phyloP scores from a whole-genome alignment of 2,329 filamentous ascomycete genomes.

The Venturia oleaginea region DNA sequence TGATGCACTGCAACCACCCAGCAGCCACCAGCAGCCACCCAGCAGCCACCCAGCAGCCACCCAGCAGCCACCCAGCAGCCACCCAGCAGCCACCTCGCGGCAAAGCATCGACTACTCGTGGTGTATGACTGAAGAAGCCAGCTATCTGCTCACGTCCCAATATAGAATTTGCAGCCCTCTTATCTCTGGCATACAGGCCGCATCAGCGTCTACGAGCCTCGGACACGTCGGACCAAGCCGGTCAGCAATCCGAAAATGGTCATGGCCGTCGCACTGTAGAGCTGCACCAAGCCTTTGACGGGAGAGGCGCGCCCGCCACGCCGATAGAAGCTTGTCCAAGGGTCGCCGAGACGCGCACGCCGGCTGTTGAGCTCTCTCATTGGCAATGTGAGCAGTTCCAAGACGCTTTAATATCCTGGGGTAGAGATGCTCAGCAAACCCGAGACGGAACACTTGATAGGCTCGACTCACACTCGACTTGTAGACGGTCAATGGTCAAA shows the following conservation, averaged over 20 bases:
- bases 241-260: not conserved
- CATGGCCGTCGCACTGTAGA: not conserved
- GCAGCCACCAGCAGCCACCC: not conserved
- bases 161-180: not conserved
- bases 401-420: not conserved
- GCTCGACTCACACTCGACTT: not conserved
- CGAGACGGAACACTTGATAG: not conserved
- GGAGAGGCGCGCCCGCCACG: conserved; percentile 1
- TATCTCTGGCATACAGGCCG: not conserved
- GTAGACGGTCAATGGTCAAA: not conserved
- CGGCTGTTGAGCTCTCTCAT: not conserved
- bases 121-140: not conserved
- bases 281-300: not conserved
- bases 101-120: not conserved
- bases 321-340: not conserved
- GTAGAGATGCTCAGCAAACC: not conserved
- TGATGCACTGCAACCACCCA: not conserved
- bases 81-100: too few species aligned
- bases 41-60: too few species aligned
- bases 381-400: not conserved
- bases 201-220: not conserved
- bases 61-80: too few species aligned
- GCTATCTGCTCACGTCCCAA: not conserved
- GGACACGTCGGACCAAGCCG: not conserved
- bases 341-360: not conserved